Base-by-base conservation (phyloP, 306 rosid genomes). In the Pueraria montana region DNA sequence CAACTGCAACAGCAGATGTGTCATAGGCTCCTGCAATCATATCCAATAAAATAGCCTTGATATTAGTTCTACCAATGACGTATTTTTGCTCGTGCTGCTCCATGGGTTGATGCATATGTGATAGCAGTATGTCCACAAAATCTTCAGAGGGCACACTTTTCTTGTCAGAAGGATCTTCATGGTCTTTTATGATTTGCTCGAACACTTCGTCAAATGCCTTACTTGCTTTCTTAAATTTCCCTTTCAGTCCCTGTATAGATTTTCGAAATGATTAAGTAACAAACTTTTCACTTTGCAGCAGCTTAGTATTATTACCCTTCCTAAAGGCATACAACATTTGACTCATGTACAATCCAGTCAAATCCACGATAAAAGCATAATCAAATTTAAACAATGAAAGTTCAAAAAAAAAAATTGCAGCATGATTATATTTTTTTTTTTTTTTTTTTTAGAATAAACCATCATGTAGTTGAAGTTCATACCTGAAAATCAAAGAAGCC, bases 11-110 rank as follows among this genome's bases (percentile, higher is more conserved):
- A 3, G 76, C 4, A 34, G 81, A 58, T 50, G 85, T 66, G 4
- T 84, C 77, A 11, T 46, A 12, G 20, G 90, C 23, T 1, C 13
- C 88, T 0, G 4, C 3, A 13, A 90, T 21, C 84, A 90, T 67
- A 21, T 89, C 89, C 0, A 75, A 0, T 20, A 81, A 1, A 34
- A 87, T 50, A 24, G 88, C 90, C 65, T 87, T 89, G 56, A 79
- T 79, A 27, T 79, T 76, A 16, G 82, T 72, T 53, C 80, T 67
- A 42, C 55, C 80, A 2, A 84, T 65, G 8, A 55, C 18, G 4
- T 10, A 14, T 10, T 49, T 27, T 0, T 86, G 76, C 18, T 78
- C 77, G 0, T 78, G 82, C 3, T 66, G 42, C 56, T 86, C 17
- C 75, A 48, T 11, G 6, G 74, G 3, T 17, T 64, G 70, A 1